Conservation (phyloP, 768 basidiomycete genomes). For the Leccinellum albellum region DNA sequence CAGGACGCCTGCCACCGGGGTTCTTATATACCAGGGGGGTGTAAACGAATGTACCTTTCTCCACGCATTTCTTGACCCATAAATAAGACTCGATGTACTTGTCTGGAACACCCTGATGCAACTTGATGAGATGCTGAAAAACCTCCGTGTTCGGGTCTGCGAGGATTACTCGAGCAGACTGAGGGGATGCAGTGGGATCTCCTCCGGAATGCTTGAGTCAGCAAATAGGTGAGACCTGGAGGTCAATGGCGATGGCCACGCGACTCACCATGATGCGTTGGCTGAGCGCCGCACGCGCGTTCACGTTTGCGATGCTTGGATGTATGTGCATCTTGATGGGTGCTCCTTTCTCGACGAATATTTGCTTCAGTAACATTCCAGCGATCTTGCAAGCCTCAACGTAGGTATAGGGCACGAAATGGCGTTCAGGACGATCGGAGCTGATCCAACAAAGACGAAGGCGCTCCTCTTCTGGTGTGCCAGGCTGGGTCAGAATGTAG, state of each 20-base stretch:
- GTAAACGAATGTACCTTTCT: slow-evolving; percentile 58
- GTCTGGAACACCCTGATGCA: slow-evolving; percentile 61
- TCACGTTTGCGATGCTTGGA: slow-evolving; percentile 73
- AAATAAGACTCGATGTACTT: slow-evolving; percentile 79
- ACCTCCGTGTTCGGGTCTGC: slow-evolving; percentile 78
- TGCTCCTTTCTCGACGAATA: slow-evolving; percentile 62
- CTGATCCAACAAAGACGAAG: slow-evolving; percentile 72
- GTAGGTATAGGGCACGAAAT: slow-evolving; percentile 78
- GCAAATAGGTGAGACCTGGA: neutral
- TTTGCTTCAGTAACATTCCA: slow-evolving; percentile 68
- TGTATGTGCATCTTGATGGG: slow-evolving; percentile 80
- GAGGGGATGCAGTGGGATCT: slow-evolving; percentile 65
- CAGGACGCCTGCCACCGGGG: slow-evolving; percentile 74
- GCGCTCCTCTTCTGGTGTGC: slow-evolving; percentile 68
- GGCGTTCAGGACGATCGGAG: slow-evolving; percentile 65
- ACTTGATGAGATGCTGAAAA: slow-evolving; percentile 69
- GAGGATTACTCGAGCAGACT: slow-evolving; percentile 70
- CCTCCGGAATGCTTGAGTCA: slow-evolving; percentile 70
- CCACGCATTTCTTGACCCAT: slow-evolving; percentile 83
- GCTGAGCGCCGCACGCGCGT: slow-evolving; percentile 61
- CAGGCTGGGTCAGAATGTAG: slow-evolving; percentile 66
- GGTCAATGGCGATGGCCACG: slow-evolving; percentile 1
- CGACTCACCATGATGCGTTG: slow-evolving; percentile 64
- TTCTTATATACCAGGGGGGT: slow-evolving; percentile 82
- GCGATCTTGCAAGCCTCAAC: slow-evolving; percentile 83